phyloP scores from a whole-genome alignment of 306 rosid species.

The Fagus crenata region DNA sequence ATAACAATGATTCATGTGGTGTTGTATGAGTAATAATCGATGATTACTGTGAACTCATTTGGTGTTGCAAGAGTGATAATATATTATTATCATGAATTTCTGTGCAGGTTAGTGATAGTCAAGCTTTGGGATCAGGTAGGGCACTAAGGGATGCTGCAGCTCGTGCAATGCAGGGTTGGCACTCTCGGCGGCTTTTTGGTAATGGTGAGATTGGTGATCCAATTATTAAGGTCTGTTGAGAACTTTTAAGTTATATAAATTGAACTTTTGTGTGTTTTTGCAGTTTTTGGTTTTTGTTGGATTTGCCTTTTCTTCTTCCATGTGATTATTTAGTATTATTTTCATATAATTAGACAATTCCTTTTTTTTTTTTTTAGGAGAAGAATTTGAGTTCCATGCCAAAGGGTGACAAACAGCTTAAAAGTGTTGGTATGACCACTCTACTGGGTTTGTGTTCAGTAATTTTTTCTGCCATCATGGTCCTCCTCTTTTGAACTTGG shows the following conservation, averaged over 20 bases:
- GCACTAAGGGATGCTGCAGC: constrained; percentile 97
- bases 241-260: not conserved
- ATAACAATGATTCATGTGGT: not conserved
- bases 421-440: constrained; percentile 68
- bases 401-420: constrained; percentile 95
- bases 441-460: constrained; percentile 19
- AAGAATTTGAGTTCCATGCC: constrained; percentile 64
- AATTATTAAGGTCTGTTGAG: constrained; percentile 66
- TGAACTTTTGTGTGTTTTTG: not conserved
- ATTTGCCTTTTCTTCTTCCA: not conserved
- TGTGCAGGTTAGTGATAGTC: constrained; percentile 15
- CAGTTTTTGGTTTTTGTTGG: not conserved
- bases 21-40: not conserved
- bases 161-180: constrained; percentile 99
- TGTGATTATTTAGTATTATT: constrained; percentile 6
- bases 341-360: constrained; percentile 20
- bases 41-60: not conserved
- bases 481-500: constrained; percentile 12
- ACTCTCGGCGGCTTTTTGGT: constrained; percentile 89
- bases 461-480: not conserved
- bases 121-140: constrained; percentile 89
- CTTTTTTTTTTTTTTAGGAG: constrained; percentile 47
- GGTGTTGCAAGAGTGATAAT: not conserved
- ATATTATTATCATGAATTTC: not conserved
- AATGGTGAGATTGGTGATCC: constrained; percentile 96